Base-by-base conservation (phyloP, 2,329 filamentous ascomycete species). In the Penicillium sumatraense region DNA sequence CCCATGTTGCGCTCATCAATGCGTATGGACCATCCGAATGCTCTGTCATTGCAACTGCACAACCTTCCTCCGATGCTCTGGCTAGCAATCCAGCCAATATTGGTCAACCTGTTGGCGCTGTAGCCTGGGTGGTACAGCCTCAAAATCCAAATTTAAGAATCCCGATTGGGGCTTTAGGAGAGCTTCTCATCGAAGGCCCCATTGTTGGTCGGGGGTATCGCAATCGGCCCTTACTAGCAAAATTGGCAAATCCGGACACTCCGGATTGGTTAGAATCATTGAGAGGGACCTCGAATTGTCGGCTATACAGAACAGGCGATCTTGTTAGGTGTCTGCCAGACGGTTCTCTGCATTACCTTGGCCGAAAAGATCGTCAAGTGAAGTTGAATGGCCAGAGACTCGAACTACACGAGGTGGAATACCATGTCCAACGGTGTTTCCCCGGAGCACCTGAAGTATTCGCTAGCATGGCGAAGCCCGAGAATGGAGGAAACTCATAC, bases 1-100 rank as follows among this genome's bases (percentile, higher is more conserved):
- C 14, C 3, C 23, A 36, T 10, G 13, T 23, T 18, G 11, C 9
- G 4, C 3, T 54, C 13, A 50, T 46, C 1, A 54, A 54, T 40
- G 23, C 29, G 3, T 55, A 55, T 26, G 53, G 53, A 14, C 53
- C 47, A 8, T 35, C 53, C 7, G 53, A 55, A 24, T 42, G 40
- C 31, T 27, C 52, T n/a, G 38, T 50, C 5, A 35, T 24, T 35
- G 18, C 36, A 8, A 38, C 35, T 8, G 35, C 20, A 20, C 16
- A 20, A 20, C 13, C 9, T 13, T 13, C 9, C 10, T 9, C 8
- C 6, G 10, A 23, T 2, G 18, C 18, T 5, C n/a, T 23, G 18
- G 4, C 21, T 40, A 40, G 8, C 10, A 20, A 40, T 23, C 36
- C 36, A n/a, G 14, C 21, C 10, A 29, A 46, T 11, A 51, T 51